Base-by-base conservation (phyloP, 805 yeast species). In the Saccharomycopsis microspora region DNA sequence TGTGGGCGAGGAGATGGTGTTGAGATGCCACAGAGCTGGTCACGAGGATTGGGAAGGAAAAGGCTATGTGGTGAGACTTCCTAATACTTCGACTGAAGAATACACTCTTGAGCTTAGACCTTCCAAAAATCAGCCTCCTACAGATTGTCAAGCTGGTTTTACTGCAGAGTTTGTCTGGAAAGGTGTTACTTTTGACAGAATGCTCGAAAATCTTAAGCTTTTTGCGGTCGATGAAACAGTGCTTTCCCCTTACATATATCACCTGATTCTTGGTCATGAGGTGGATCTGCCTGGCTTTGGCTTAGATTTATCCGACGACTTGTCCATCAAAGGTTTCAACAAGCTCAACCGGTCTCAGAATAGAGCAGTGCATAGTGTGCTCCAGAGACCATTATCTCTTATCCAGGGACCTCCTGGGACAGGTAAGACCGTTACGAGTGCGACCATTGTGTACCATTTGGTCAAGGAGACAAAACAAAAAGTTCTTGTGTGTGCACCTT, bases 401-500 rank as follows among this genome's bases (percentile, higher is more conserved):
- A 86, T 87, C 53, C 96, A 89, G 42, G 97, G 97, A 11, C 97
- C 97, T 6, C 97, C 97, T 3, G 95, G 95, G 54, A 89, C 97
- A 0, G 97, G 97, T 61, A 89, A 89, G 60, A 89, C 97, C 0
- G 94, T 86, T 10, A 88, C 96, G 0, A 86, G 96, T 0, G 90
- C 96, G 1, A 81, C 95, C 0, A 85, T 89, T 49, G 76, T 88
- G 32, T 82, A 85, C 56, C 95, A 86, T 57, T 66, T 87, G 46
- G 70, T 79, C 3, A 75, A 77, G 50, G 58, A 80, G 51, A 76
- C 75, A 56, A 75, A 75, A 47, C 80, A 76, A 43, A 75, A 76
- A 52, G 78, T 88, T 5, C 69, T 89, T 39, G 96, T 88, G 3
- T 86, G 96, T 69, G 96, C 97, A 3, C 96, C 97, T 28, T 88